Evolutionary conservation across 352 stramenopile species (phyloP).

Genomic region (Phytophthora cryptogea): DNA sequence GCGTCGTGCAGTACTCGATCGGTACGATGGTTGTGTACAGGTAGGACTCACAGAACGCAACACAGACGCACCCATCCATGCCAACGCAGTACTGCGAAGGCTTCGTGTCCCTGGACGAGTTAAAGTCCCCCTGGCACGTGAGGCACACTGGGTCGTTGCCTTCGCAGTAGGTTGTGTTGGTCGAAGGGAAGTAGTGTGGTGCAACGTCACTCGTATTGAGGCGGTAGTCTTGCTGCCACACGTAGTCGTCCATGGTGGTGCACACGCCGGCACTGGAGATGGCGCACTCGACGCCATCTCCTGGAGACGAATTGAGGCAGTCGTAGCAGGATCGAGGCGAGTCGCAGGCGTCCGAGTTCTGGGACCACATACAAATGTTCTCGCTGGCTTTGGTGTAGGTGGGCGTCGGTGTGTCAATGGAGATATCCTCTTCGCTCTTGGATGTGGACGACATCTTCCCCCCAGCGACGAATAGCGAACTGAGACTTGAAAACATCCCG

Average conservation of each 20-base stretch:
- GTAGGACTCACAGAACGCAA: conserved; percentile 38
- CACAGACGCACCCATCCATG: conserved; percentile 32
- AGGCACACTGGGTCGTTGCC: conserved; percentile 23
- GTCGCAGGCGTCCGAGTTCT: conserved; percentile 31
- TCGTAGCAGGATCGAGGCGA: conserved; percentile 41
- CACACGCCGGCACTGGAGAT: conserved; percentile 35
- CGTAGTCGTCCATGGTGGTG: conserved; percentile 38
- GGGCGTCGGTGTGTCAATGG: background rate
- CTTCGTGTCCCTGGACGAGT: conserved; percentile 12
- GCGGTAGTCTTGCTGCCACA: conserved; percentile 35
- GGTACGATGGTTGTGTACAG: conserved; percentile 28
- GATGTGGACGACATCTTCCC: too few relatives aligned
- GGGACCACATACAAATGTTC: conserved; percentile 40
- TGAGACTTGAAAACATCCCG: too few relatives aligned
- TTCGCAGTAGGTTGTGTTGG: conserved; percentile 51
- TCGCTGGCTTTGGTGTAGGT: conserved; percentile 29
- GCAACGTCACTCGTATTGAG: conserved; percentile 26
- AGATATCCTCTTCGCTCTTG: too few relatives aligned
- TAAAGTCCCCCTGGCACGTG: conserved; percentile 7
- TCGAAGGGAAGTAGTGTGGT: conserved; percentile 35
- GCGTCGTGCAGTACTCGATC: conserved; percentile 24
- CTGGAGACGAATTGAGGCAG: conserved; percentile 32
- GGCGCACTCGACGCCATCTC: conserved; percentile 23
- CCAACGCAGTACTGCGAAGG: conserved; percentile 40
- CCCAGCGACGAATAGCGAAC: too few relatives aligned